Conservation (phyloP, 2,329 filamentous ascomycete species). For the Penicillium occitanis region DNA sequence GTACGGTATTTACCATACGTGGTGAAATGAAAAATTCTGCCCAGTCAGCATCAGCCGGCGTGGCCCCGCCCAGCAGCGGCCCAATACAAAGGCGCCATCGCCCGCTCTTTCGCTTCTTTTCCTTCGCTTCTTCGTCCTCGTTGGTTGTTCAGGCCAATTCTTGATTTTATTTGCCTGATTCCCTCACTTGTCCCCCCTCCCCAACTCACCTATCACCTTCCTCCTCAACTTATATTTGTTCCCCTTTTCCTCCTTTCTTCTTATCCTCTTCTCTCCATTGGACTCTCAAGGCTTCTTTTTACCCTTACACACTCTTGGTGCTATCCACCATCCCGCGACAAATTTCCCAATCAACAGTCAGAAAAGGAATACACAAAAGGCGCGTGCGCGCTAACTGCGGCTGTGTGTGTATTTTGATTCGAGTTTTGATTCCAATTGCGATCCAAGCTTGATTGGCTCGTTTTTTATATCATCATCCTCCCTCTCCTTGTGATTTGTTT, state of each 20-base stretch:
- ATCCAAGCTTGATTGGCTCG: conserved; percentile 1
- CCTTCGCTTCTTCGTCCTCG: conserved; percentile 45
- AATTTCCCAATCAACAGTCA: conserved; percentile 9
- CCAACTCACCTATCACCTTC: conserved; percentile 10
- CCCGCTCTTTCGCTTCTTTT: conserved; percentile 36
- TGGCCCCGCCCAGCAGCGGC: conserved; percentile 24
- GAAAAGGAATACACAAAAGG: not conserved
- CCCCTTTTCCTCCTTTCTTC: conserved; percentile 3
- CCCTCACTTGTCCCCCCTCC: not conserved
- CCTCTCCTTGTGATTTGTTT: conserved; percentile 18
- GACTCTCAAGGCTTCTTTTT: conserved; percentile 16
- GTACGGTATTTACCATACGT: conserved; percentile 1
- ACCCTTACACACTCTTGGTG: conserved; percentile 23
- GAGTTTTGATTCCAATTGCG: conserved; percentile 9
- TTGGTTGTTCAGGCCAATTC: conserved; percentile 35
- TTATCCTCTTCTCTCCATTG: conserved; percentile 18
- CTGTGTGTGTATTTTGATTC: not conserved
- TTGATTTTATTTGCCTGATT: conserved; percentile 8
- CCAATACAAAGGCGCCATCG: conserved; percentile 45
- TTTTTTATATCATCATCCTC: not conserved
- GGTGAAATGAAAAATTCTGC: conserved; percentile 20
- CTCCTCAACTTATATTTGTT: conserved; percentile 15
- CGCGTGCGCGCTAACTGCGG: conserved; percentile 13
- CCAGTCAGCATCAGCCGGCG: conserved; percentile 25
- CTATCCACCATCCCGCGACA: conserved; percentile 25